Percentiles rank a stretch among this genome's conserved stretches.
These are phyloP conservation scores for Penicillium sp. DNA, from an alignment of 2,329 filamentous ascomycete genomes.

Conservation along the genomic window DNA sequence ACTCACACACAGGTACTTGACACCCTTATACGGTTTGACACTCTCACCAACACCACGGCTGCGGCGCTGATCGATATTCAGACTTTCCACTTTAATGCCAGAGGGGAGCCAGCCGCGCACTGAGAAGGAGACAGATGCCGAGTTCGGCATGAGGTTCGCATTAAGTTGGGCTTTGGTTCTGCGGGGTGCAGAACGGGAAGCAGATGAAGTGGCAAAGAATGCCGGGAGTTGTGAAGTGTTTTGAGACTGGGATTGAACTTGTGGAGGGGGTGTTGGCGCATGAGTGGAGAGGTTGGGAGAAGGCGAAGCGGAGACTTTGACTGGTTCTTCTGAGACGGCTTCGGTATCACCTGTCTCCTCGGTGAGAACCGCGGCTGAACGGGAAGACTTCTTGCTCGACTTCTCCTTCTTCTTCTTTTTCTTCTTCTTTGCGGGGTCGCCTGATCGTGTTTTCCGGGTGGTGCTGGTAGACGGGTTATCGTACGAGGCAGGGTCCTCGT, in stretches of 20 bases:
- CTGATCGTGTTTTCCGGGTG: conserved; percentile 26
- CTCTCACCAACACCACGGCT: conserved; percentile 83
- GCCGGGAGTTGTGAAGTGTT: conserved; percentile 22
- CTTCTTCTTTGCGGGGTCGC: conserved; percentile 33
- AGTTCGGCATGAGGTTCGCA: conserved; percentile 76
- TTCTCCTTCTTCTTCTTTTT: conserved; percentile 41
- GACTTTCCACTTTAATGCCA: conserved; percentile 62
- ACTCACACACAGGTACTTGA: conserved; percentile 87
- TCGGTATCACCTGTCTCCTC: conserved; percentile 20
- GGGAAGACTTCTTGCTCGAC: conserved; percentile 34
- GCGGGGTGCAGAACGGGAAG: conserved; percentile 26
- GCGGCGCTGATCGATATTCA: conserved; percentile 69
- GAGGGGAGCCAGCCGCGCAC: conserved; percentile 66
- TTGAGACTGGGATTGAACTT: conserved; percentile 15
- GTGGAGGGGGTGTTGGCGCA: conserved; percentile 19
- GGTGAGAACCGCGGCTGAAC: conserved; percentile 14
- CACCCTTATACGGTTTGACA: conserved; percentile 94
- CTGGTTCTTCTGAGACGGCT: conserved; percentile 11
- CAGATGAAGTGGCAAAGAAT: conserved; percentile 21
- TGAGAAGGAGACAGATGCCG: conserved; percentile 66
- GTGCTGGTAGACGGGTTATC: conserved; percentile 23
- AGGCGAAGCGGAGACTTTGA: conserved; percentile 18
- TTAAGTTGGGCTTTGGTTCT: conserved; percentile 60
- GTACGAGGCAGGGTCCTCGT: conserved; percentile 43
- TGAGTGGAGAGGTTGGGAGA: conserved; percentile 22